Evolutionary conservation across 2,329 filamentous ascomycete genomes (phyloP).

Genomic region (Phaeosphaeriaceae sp.): DNA sequence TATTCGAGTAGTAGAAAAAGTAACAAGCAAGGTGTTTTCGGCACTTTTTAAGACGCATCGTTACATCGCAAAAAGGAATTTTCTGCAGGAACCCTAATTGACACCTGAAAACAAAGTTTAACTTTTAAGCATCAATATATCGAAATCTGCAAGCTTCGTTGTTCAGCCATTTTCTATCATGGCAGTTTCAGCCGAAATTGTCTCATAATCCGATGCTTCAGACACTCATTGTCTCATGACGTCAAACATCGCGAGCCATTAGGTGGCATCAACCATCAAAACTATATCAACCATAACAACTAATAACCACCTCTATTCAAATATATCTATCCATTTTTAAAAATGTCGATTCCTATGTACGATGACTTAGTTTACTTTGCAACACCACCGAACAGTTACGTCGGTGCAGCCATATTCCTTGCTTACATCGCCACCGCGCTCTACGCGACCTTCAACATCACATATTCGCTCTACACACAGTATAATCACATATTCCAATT

Average conservation of each 20-base stretch:
- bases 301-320: neutral
- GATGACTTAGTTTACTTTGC: conserved; percentile 12
- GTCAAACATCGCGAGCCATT: conserved; percentile 27
- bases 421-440: conserved; percentile 38
- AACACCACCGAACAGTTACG: conserved; percentile 37
- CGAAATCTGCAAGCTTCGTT: neutral
- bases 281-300: neutral
- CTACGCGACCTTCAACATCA: conserved; percentile 26
- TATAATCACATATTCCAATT: conserved; percentile 16
- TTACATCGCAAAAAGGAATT: too few species aligned
- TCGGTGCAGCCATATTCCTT: conserved; percentile 39
- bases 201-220: conserved; percentile 27
- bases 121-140: neutral
- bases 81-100: too few species aligned
- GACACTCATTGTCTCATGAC: conserved; percentile 38
- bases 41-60: too few species aligned
- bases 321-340: neutral
- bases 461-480: conserved; percentile 21
- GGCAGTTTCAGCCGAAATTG: conserved; percentile 1
- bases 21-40: too few species aligned
- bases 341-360: conserved; percentile 8
- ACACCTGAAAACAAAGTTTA: too few species aligned
- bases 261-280: conserved; percentile 14
- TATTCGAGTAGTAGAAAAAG: too few species aligned
- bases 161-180: neutral